Evolutionary conservation across 2,329 filamentous ascomycete species (phyloP).

Genomic region (Pseudocercospora pini-densiflorae): DNA sequence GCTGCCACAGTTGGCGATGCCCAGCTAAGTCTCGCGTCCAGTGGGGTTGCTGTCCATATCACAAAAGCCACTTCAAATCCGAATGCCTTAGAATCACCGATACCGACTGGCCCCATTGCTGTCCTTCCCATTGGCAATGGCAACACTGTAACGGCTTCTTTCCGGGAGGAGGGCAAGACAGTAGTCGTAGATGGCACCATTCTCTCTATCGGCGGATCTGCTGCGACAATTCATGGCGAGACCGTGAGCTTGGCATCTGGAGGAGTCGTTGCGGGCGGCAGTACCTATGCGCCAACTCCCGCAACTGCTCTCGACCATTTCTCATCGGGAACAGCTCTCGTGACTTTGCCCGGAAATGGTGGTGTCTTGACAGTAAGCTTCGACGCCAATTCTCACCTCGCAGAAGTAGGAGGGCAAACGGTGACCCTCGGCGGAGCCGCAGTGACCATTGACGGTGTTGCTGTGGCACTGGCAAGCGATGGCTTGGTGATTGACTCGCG

Average conservation of each 20-base stretch:
- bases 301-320: neutral
- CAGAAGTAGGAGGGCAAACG: neutral
- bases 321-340: neutral
- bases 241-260: neutral
- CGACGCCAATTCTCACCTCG: neutral
- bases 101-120: neutral
- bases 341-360: neutral
- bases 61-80: neutral
- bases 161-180: neutral
- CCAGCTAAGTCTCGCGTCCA: neutral
- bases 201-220: neutral
- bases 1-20: neutral
- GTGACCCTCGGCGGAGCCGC: neutral
- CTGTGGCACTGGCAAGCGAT: neutral
- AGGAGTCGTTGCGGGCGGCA: neutral
- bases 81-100: neutral
- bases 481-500: neutral
- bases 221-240: neutral
- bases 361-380: neutral
- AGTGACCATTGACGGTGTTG: neutral
- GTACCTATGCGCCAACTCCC: neutral
- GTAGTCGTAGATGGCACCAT: neutral
- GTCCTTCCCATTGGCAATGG: neutral
- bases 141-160: neutral
- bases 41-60: neutral